These are phyloP conservation scores for Carex kokanica DNA, from an alignment of 176 grass and related monocot genomes.

Conservation along the genomic window DNA sequence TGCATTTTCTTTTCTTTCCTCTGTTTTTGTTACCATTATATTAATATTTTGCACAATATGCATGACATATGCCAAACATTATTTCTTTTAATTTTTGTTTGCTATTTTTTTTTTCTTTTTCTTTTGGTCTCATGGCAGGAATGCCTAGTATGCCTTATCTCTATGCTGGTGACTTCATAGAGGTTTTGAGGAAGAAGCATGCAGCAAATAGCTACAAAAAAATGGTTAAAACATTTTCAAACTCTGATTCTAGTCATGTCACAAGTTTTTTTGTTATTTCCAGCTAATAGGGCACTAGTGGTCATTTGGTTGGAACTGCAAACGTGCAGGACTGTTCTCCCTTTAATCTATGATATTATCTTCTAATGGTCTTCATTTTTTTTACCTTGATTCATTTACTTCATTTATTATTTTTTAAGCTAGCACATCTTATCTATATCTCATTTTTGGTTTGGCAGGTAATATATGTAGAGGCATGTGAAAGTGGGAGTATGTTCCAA, in stretches of 20 bases:
- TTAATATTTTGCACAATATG: neutral
- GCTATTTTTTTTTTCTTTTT: neutral
- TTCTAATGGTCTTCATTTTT: neutral
- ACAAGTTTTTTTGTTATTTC: neutral
- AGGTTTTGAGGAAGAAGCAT: slow-evolving; percentile 71
- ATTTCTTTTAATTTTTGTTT: slow-evolving; percentile 16
- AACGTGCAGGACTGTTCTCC: neutral
- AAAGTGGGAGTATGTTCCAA: slow-evolving; percentile 97
- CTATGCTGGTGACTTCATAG: slow-evolving; percentile 77
- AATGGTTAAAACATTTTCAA: slow-evolving; percentile 48
- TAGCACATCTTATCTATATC: neutral
- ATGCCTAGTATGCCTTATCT: slow-evolving; percentile 81
- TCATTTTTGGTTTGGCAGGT: slow-evolving; percentile 37
- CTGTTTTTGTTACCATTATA: neutral
- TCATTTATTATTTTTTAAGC: neutral
- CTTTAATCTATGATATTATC: neutral
- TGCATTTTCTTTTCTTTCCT: slow-evolving; percentile 9
- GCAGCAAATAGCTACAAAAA: slow-evolving; percentile 71
- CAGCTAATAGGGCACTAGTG: neutral
- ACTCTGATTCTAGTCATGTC: neutral
- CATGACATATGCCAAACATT: neutral
- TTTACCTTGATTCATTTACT: neutral
- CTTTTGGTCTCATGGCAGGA: slow-evolving; percentile 31
- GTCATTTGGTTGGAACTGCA: neutral
- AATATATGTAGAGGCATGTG: slow-evolving; percentile 92